These are phyloP conservation scores for Zoysia matrella DNA, from an alignment of 202 grass and related monocot species.

Conservation along the genomic window DNA sequence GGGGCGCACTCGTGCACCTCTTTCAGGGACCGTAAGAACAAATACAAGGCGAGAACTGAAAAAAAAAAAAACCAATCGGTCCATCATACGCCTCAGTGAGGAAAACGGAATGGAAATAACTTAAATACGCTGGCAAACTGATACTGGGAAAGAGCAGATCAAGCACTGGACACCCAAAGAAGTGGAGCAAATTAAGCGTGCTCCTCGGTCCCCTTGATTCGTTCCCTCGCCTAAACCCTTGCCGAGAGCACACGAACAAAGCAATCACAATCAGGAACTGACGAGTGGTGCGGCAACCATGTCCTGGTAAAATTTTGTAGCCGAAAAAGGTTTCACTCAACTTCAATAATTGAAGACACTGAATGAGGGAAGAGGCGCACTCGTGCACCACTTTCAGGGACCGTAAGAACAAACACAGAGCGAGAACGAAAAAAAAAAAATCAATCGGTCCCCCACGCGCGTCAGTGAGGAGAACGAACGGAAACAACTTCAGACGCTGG, in stretches of 20 bases:
- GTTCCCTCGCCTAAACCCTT: not conserved
- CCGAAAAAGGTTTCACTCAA: too few relatives aligned
- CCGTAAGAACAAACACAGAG: not conserved
- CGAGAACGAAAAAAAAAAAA: not conserved
- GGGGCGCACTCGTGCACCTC: too few relatives aligned
- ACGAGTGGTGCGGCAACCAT: not conserved
- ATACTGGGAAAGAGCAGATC: too few relatives aligned
- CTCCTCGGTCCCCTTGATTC: not conserved
- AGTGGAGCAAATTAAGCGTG: too few relatives aligned
- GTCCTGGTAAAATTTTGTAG: too few relatives aligned
- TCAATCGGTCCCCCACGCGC: not conserved
- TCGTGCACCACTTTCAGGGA: too few relatives aligned
- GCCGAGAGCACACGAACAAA: too few relatives aligned
- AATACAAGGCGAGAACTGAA: not conserved
- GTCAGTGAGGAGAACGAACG: not conserved
- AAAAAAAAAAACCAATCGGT: not conserved
- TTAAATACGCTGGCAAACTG: too few relatives aligned
- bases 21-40: not conserved
- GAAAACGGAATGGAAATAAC: not conserved
- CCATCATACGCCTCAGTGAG: not conserved
- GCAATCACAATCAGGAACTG: slow-evolving; percentile 3
- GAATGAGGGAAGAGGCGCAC: too few relatives aligned
- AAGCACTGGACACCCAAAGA: too few relatives aligned
- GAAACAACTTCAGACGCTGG: too few relatives aligned
- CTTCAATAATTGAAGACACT: too few relatives aligned